Conservation (phyloP, 2,329 filamentous ascomycete genomes). For the Exophiala viscosa region DNA sequence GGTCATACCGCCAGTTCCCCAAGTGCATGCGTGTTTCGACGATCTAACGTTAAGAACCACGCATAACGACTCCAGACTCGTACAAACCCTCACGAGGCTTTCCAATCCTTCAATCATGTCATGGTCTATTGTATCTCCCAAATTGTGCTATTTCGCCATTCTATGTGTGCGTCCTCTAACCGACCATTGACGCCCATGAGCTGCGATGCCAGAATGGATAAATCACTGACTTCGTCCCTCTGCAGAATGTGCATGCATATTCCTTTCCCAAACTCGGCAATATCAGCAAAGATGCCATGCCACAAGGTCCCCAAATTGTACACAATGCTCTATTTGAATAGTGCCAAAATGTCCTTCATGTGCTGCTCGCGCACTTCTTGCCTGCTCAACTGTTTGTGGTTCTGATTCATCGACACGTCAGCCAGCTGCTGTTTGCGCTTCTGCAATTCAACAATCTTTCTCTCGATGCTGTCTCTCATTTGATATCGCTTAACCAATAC, state of each 20-base stretch:
- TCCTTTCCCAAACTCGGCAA: background rate
- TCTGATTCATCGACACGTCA: constrained; percentile 75
- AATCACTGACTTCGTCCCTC: too few relatives aligned
- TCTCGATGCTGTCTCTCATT: constrained; percentile 87
- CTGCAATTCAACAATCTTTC: constrained; percentile 86
- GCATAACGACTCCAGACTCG: too few relatives aligned
- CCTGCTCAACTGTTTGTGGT: constrained; percentile 28
- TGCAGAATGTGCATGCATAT: too few relatives aligned
- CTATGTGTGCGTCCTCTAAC: background rate
- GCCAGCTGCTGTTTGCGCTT: constrained; percentile 90
- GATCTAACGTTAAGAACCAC: too few relatives aligned
- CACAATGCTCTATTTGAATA: constrained; percentile 22
- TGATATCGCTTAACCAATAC: constrained; percentile 86
- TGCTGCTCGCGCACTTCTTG: constrained; percentile 27
- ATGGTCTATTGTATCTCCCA: too few relatives aligned
- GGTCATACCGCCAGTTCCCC: too few relatives aligned
- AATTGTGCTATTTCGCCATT: too few relatives aligned
- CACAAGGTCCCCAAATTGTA: background rate
- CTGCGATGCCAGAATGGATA: background rate
- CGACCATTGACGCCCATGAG: background rate
- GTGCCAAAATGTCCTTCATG: constrained; percentile 27
- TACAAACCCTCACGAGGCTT: too few relatives aligned
- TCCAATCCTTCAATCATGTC: too few relatives aligned
- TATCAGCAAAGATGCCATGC: too few relatives aligned
- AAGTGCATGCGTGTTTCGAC: too few relatives aligned